Base-by-base conservation (phyloP, 805 yeast genomes). In the Lachancea quebecensis region DNA sequence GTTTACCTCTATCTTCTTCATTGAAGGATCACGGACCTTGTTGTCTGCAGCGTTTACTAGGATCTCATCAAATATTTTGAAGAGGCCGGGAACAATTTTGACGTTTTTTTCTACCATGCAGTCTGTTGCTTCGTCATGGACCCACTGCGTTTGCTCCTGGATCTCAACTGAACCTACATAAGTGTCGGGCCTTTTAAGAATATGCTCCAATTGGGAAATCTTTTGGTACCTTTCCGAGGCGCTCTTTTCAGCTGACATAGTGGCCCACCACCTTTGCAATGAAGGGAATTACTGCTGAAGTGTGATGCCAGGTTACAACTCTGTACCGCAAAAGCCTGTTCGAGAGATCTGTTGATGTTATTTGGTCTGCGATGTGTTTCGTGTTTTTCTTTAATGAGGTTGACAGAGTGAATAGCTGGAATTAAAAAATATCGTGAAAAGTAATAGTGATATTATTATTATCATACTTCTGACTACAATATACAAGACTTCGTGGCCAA, bases 21-120 rank as follows among this genome's bases (percentile, higher is more conserved):
- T 93, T 9, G 75, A 54, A 1, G 96, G 88, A 62, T 93, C 99
- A 55, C 98, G 79, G 49, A 91, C 91, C 69, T 93, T 93, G 71
- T 93, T 93, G 67, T 93, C 99, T 11, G 99, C 99, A 5, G 99
- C 98, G 65, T 93, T 93, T 44, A 93, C 99, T 50, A 93, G 71
- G 47, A 93, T 90, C 68, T 93, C 99, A 65, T 93, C 99, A 62
- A 93, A 93, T 45, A 93, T 91, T 68, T 93, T 93, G 69, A 88
- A 91, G 50, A 93, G 69, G 40, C 98, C 99, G 2, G 99, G 99
- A 10, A 93, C 98, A 52, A 90, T 85, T 38, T 73, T 77, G 25
- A 93, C 95, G 1, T 59, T 62, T 50, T 70, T 76, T 50, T 73
- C 77, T 12, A 61, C 74, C 85, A 85, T 79, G 10, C 77, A 68